Conservation (phyloP, 352 stramenopile species). For the Peronosclerospora sorghi region DNA sequence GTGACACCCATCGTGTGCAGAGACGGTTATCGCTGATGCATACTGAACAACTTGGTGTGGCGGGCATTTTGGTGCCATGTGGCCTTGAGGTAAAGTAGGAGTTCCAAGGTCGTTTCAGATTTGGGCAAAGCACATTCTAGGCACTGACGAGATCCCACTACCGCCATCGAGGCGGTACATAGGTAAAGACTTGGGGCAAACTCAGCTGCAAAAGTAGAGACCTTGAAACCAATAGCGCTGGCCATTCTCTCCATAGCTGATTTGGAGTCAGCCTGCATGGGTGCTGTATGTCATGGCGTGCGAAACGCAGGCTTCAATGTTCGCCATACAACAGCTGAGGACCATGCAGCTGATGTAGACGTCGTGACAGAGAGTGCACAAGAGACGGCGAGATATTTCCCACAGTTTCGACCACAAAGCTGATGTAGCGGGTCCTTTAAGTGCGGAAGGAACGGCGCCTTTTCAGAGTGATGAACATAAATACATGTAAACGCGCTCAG, state of each 20-base stretch:
- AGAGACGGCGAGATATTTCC: too few relatives aligned
- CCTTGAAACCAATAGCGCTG: slow-evolving; percentile 5
- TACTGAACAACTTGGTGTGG: background rate
- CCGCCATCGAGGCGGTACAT: slow-evolving; percentile 6
- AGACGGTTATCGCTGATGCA: background rate
- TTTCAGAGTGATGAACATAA: too few relatives aligned
- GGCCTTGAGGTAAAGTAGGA: background rate
- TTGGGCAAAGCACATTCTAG: slow-evolving; percentile 5
- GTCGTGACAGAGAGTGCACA: too few relatives aligned
- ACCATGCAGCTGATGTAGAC: too few relatives aligned
- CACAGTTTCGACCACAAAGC: too few relatives aligned
- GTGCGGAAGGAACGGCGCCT: too few relatives aligned
- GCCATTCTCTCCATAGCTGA: slow-evolving; percentile 11
- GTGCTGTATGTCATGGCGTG: slow-evolving; percentile 18
- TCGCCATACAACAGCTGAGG: background rate
- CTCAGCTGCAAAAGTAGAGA: slow-evolving; percentile 21
- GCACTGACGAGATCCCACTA: slow-evolving; percentile 8
- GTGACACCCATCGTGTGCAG: slow-evolving; percentile 4
- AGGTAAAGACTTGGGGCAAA: slow-evolving; percentile 15
- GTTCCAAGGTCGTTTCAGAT: background rate
- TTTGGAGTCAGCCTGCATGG: slow-evolving; percentile 18
- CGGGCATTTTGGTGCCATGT: background rate
- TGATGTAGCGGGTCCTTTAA: too few relatives aligned
- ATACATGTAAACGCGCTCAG: too few relatives aligned
- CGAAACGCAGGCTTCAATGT: slow-evolving; percentile 21